Conservation (phyloP, 352 stramenopile species). For the Phytophthora multivora region DNA sequence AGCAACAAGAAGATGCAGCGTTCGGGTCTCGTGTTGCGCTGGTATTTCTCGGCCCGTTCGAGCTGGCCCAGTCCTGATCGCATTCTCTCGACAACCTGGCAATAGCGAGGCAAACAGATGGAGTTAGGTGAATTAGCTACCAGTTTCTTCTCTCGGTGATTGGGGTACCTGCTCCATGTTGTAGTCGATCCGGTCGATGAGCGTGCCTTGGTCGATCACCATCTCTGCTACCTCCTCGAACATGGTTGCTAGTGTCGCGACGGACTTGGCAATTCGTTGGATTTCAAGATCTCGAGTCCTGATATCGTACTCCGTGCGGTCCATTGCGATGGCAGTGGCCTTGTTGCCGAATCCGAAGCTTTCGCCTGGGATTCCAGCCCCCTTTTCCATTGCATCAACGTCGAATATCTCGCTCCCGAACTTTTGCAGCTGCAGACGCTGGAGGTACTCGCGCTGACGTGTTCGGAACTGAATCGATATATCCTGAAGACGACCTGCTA, state of each 20-base stretch:
- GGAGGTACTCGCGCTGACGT: constrained; percentile 73
- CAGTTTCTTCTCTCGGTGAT: neutral
- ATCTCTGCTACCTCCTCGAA: constrained; percentile 85
- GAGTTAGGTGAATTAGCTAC: neutral
- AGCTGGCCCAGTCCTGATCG: constrained; percentile 67
- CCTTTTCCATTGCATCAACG: constrained; percentile 37
- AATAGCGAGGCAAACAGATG: neutral
- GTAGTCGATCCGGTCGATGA: constrained; percentile 88
- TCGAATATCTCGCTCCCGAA: constrained; percentile 74
- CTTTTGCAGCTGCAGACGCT: constrained; percentile 75
- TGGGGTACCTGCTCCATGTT: constrained; percentile 81
- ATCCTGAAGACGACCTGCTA: constrained; percentile 62
- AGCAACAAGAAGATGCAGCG: constrained; percentile 77
- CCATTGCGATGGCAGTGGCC: constrained; percentile 23
- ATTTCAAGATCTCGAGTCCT: constrained; percentile 73
- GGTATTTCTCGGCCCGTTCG: constrained; percentile 59
- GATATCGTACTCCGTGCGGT: constrained; percentile 55
- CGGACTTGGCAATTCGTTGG: constrained; percentile 76
- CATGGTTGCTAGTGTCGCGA: constrained; percentile 64
- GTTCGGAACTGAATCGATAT: constrained; percentile 70
- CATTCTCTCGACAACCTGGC: constrained; percentile 61
- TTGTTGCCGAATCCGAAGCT: constrained; percentile 21
- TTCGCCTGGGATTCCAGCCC: constrained; percentile 1
- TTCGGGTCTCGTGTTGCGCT: constrained; percentile 70
- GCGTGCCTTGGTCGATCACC: constrained; percentile 83